Evolutionary conservation across 2,329 filamentous ascomycete genomes (phyloP).

Genomic region (Fusarium tjaetaba): DNA sequence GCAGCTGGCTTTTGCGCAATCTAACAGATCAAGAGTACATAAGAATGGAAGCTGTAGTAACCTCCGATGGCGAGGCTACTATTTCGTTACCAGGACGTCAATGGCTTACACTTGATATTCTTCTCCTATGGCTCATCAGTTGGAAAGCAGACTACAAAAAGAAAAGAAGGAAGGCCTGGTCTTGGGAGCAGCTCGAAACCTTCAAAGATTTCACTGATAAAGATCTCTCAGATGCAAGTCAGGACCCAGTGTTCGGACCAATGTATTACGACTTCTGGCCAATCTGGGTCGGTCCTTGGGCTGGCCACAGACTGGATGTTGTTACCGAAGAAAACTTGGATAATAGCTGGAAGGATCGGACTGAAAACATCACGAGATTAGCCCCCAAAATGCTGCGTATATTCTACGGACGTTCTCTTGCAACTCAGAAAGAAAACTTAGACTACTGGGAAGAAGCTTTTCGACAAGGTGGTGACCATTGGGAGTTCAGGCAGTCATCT

Average conservation of each 20-base stretch:
- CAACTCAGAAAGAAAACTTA: background rate
- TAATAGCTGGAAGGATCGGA: constrained; percentile 2
- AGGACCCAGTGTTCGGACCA: background rate
- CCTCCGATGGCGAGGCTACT: background rate
- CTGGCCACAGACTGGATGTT: constrained; percentile 7
- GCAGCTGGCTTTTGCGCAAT: constrained; percentile 19
- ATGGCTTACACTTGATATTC: constrained; percentile 21
- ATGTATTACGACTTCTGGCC: background rate
- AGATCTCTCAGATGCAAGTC: background rate
- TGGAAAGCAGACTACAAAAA: background rate
- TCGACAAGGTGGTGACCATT: background rate
- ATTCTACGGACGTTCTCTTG: background rate
- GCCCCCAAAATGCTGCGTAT: background rate
- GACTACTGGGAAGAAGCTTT: background rate
- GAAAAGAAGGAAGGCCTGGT: background rate
- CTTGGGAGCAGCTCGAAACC: constrained; percentile 1
- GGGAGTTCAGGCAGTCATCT: background rate
- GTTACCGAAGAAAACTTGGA: background rate
- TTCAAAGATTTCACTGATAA: background rate
- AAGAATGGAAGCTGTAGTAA: constrained; percentile 4
- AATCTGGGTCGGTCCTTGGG: constrained; percentile 11
- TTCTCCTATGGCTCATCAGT: constrained; percentile 18
- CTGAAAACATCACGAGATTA: background rate
- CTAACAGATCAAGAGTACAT: constrained; percentile 9
- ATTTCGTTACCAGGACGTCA: background rate